These are phyloP conservation scores for Triadica sebifera DNA, from an alignment of 345 rosid species.

Conservation along the genomic window DNA sequence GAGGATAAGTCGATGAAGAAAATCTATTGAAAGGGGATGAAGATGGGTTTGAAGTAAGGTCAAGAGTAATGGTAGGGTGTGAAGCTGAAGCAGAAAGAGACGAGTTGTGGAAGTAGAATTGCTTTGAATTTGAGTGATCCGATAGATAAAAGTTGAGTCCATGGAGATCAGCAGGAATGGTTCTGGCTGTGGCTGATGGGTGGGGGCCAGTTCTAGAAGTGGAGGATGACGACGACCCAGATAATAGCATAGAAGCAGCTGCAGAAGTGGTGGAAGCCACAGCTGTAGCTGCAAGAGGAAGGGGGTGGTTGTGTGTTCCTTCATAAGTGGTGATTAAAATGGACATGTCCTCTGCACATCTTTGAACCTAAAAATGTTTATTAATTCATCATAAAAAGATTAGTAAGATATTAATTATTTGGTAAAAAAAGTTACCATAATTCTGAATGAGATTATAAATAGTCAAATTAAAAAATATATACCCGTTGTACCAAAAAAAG, in stretches of 20 bases:
- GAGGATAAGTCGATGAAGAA: constrained; percentile 26
- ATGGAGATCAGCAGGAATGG: constrained; percentile 41
- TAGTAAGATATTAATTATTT: not conserved
- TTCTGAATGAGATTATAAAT: not conserved
- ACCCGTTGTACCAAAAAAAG: too few relatives aligned
- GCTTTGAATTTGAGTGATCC: constrained; percentile 39
- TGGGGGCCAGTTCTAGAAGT: constrained; percentile 26
- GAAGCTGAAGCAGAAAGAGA: constrained; percentile 48
- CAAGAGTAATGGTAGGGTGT: constrained; percentile 79
- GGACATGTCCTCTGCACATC: constrained; percentile 82
- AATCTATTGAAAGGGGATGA: constrained; percentile 39
- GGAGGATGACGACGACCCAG: constrained; percentile 49
- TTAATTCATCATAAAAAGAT: not conserved
- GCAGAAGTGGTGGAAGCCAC: constrained; percentile 96
- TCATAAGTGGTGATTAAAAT: constrained; percentile 85
- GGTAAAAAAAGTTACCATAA: not conserved
- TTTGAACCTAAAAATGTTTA: constrained; percentile 59
- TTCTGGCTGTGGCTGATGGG: constrained; percentile 11
- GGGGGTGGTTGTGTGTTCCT: constrained; percentile 93
- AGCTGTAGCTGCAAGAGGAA: constrained; percentile 82
- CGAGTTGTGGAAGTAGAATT: constrained; percentile 45
- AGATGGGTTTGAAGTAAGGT: constrained; percentile 55
- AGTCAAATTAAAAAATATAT: too few relatives aligned
- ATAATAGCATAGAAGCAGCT: constrained; percentile 80
- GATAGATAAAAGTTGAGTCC: constrained; percentile 49